phyloP scores from a whole-genome alignment of 2,329 filamentous ascomycete genomes.

The Trichoderma lentiforme region DNA sequence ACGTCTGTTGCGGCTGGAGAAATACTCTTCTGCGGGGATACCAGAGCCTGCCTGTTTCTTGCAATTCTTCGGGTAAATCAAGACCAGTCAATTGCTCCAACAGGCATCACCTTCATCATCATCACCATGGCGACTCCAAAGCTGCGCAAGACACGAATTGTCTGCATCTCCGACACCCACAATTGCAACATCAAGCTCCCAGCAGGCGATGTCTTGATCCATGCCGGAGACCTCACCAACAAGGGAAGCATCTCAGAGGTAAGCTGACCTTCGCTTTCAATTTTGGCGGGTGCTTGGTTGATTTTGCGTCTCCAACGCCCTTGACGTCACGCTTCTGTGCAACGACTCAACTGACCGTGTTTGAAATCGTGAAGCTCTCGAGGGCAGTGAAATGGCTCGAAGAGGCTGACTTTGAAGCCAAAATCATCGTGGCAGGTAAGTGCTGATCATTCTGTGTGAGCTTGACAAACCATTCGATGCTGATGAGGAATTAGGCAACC shows the following conservation, averaged over 20 bases:
- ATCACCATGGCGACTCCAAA: conserved; percentile 17
- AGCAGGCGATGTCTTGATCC: conserved; percentile 69
- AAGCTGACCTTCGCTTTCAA: background rate
- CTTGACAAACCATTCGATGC: background rate
- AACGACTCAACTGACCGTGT: background rate
- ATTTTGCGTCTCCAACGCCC: background rate
- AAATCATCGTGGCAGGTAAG: conserved; percentile 66
- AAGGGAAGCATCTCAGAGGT: conserved; percentile 60
- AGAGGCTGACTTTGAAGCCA: conserved; percentile 63
- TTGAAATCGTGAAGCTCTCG: conserved; percentile 41
- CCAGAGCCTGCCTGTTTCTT: background rate
- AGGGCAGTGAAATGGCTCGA: conserved; percentile 66
- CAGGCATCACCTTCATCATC: background rate
- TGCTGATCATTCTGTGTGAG: background rate
- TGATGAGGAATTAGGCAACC: conserved; percentile 56
- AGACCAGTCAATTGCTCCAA: background rate
- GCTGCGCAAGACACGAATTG: conserved; percentile 56
- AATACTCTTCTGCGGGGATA: background rate
- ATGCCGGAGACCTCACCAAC: conserved; percentile 75
- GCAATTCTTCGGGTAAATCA: background rate
- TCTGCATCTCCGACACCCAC: conserved; percentile 76
- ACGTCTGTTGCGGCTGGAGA: background rate
- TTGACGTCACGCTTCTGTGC: conserved; percentile 2
- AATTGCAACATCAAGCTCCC: conserved; percentile 64
- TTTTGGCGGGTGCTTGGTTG: background rate